These are phyloP conservation scores for Escallonia herrerae DNA, from an alignment of 129 eudicot species.

Conservation along the genomic window DNA sequence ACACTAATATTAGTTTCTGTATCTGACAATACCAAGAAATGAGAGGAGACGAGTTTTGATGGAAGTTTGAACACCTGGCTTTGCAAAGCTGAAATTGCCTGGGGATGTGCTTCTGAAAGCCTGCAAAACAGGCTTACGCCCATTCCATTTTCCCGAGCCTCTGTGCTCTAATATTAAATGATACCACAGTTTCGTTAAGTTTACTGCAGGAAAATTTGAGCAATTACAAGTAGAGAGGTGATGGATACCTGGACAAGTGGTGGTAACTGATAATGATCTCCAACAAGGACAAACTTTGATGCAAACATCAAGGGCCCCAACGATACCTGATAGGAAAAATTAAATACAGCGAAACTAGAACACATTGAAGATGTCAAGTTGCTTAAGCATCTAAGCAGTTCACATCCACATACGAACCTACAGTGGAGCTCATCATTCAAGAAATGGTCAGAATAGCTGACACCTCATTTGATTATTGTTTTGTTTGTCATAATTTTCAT, in stretches of 20 bases:
- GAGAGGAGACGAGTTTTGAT: neutral
- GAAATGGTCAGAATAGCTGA: too few species aligned
- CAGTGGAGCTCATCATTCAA: too few species aligned
- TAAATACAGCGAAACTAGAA: neutral
- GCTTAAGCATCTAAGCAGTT: too few species aligned
- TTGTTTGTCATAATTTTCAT: too few species aligned
- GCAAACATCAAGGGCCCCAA: conserved; percentile 90
- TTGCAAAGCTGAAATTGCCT: conserved; percentile 91
- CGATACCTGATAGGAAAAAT: conserved; percentile 50
- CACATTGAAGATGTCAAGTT: too few species aligned
- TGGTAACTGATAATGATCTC: conserved; percentile 99
- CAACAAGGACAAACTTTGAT: conserved; percentile 91
- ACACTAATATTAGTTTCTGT: conserved; percentile 1
- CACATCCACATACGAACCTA: too few species aligned
- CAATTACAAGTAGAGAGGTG: neutral
- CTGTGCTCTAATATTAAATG: conserved; percentile 50
- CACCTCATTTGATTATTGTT: too few species aligned
- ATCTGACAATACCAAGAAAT: neutral
- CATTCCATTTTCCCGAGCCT: conserved; percentile 96
- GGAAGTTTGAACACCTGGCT: conserved; percentile 48
- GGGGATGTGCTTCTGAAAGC: conserved; percentile 98
- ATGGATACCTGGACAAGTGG: conserved; percentile 83
- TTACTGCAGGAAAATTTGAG: conserved; percentile 4
- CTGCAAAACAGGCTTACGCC: conserved; percentile 87
- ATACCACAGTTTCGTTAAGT: conserved; percentile 6